Evolutionary conservation across 208 protist species (phyloP).

Genomic region (Porcisia hertigi): DNA sequence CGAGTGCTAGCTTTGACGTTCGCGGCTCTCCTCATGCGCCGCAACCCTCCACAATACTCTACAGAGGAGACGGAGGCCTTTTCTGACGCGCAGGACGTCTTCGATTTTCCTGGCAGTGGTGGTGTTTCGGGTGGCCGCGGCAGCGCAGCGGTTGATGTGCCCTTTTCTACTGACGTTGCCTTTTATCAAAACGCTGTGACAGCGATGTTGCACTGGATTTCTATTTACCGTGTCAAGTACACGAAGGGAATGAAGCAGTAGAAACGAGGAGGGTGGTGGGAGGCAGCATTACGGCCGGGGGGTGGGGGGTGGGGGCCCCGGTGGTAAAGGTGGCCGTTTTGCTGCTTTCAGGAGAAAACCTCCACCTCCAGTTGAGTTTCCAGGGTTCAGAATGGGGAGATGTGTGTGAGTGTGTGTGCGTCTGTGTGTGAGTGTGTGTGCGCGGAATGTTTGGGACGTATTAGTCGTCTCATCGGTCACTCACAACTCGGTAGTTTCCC

Average conservation of each 20-base stretch:
- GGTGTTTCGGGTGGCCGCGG: neutral
- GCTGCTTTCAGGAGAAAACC: neutral
- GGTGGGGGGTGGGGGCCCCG: neutral
- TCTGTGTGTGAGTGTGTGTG: neutral
- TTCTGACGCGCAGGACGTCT: conserved; percentile 25
- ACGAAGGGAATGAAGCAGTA: conserved; percentile 23
- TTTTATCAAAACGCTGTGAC: conserved; percentile 58
- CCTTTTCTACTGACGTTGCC: conserved; percentile 43
- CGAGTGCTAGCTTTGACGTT: conserved; percentile 78
- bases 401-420: neutral
- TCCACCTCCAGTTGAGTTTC: neutral
- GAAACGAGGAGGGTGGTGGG: neutral
- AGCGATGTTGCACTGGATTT: conserved; percentile 71
- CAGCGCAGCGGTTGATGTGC: conserved; percentile 10
- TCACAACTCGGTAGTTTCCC: neutral
- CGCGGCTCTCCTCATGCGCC: conserved; percentile 61
- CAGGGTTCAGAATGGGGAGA: neutral
- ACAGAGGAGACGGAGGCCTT: conserved; percentile 26
- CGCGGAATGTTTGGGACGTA: neutral
- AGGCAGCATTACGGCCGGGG: neutral
- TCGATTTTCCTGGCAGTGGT: neutral
- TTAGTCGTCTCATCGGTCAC: neutral
- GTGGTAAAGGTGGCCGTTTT: neutral
- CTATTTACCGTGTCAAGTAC: conserved; percentile 53
- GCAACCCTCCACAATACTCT: conserved; percentile 2